Base-by-base conservation (phyloP, 345 rosid species). In the Eucalyptus victrix region DNA sequence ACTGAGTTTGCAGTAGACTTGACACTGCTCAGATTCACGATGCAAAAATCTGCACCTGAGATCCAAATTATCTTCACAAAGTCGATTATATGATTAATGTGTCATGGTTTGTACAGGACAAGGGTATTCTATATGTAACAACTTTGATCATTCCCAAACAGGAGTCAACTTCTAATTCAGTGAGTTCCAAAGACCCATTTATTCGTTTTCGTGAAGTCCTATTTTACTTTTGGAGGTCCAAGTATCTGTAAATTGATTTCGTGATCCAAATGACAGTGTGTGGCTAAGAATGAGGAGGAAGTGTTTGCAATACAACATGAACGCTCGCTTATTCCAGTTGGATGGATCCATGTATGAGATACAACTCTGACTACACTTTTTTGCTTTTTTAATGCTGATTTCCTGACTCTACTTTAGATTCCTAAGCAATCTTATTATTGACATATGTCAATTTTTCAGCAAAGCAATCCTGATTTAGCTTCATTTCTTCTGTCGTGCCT, bases 101-200 rank as follows among this genome's bases (percentile, higher is more conserved):
- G 11, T 69, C 45, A 14, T 86, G 50, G 67, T 28, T 37, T n/a
- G 49, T 81, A 62, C 94, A 97, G 99, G 98, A 96, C 91, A 93
- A 87, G 28, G 95, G 93, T 44, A 90, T 94, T 34, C 96, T 95
- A 67, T 97, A 95, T 87, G 99, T 95, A 4, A 97, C 99, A 24
- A 96, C 99, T 89, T 93, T 97, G 91, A 97, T 97, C 80, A 95
- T 97, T 92, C 99, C 99, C 56, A 96, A 96, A 93, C 99, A 97
- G 91, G 98, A 95, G 90, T 94, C 99, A 60, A 95, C 96, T 90
- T 94, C 98, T 88, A 95, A 91, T 91, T 95, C 98, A 34, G 99
- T 97, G 91, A 96, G 98, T 92, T 54, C 24, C 47, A 76, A 37
- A 37, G 28, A 21, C 83, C 28, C 83, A 76, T 86, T 67, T 86